These are phyloP conservation scores for Amoeboaphelidium occidentale DNA, from an alignment of 371 early-diverging fungal species.

Conservation along the genomic window DNA sequence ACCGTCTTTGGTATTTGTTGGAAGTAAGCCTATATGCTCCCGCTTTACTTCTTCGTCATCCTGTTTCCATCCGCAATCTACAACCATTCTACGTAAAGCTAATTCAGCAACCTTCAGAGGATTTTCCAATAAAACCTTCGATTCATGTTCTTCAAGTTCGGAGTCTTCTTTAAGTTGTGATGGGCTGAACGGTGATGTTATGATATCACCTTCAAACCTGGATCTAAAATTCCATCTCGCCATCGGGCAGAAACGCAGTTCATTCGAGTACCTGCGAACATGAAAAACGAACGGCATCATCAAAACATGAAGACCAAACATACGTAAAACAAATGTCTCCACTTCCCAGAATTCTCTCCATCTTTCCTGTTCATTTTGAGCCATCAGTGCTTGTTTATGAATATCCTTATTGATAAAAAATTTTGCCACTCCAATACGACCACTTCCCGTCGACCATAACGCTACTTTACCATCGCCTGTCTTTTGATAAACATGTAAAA, in stretches of 20 bases:
- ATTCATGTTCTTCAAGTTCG: neutral
- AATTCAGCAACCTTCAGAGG: neutral
- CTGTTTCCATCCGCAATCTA: neutral
- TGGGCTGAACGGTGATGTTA: neutral
- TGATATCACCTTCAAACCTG: neutral
- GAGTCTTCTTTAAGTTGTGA: neutral
- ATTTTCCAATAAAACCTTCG: neutral
- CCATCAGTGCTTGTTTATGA: neutral
- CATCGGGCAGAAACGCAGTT: neutral
- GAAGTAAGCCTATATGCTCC: neutral
- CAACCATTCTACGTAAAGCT: neutral
- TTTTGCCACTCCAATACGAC: neutral
- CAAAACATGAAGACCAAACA: neutral
- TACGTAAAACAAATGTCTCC: neutral
- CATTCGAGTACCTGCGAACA: neutral
- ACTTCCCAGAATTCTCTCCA: neutral
- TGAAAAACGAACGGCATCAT: neutral
- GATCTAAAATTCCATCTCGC: neutral
- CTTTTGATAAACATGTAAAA: neutral
- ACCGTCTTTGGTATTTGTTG: neutral
- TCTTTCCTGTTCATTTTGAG: neutral
- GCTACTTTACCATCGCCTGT: neutral
- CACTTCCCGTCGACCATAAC: neutral
- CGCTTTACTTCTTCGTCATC: neutral
- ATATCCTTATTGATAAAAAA: neutral